phyloP scores from a whole-genome alignment of 2,329 filamentous ascomycete species.

The Nannizzia gypsea region DNA sequence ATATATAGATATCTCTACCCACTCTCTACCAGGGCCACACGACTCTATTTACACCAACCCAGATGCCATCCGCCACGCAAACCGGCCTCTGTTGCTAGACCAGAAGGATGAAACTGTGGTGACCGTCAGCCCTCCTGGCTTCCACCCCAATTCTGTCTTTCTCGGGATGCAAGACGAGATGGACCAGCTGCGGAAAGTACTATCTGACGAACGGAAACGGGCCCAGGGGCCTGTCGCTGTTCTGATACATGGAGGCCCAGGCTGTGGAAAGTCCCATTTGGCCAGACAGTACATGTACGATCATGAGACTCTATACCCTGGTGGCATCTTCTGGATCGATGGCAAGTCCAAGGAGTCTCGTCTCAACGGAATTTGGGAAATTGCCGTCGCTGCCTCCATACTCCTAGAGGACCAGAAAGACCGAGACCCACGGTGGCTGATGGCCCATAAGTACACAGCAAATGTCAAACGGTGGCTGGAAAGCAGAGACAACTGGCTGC shows the following conservation, averaged over 20 bases:
- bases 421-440: slow-evolving; percentile 27
- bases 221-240: slow-evolving; percentile 50
- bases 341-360: slow-evolving; percentile 49
- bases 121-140: slow-evolving; percentile 43
- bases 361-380: slow-evolving; percentile 53
- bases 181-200: slow-evolving; percentile 45
- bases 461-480: slow-evolving; percentile 53
- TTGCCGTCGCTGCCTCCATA: slow-evolving; percentile 45
- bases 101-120: slow-evolving; percentile 7
- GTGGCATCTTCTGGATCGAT: slow-evolving; percentile 59
- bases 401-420: slow-evolving; percentile 35
- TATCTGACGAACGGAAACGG: slow-evolving; percentile 48
- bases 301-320: slow-evolving; percentile 48
- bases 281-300: slow-evolving; percentile 55
- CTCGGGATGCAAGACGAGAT: slow-evolving; percentile 50
- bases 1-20: not conserved
- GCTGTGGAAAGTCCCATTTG: slow-evolving; percentile 57
- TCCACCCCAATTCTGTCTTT: slow-evolving; percentile 53
- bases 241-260: slow-evolving; percentile 52
- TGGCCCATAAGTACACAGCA: slow-evolving; percentile 42
- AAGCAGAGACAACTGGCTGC: slow-evolving; percentile 50
- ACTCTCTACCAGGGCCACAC: not conserved
- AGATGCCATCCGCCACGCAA: not conserved
- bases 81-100: not conserved
- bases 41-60: not conserved